phyloP scores from a whole-genome alignment of 2,329 filamentous ascomycete species.

The Xylaria sp. region DNA sequence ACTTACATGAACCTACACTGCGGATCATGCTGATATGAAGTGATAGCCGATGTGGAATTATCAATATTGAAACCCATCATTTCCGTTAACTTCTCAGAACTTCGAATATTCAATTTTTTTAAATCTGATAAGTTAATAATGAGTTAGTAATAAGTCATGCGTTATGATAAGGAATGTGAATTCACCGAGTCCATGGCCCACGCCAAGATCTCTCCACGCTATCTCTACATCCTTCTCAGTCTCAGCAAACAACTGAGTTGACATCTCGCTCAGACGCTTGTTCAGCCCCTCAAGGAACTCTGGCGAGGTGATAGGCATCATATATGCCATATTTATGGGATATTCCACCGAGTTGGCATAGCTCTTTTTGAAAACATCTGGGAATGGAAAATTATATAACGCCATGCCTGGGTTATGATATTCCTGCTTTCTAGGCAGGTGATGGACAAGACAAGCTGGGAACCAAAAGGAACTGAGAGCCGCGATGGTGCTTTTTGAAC shows the following conservation, averaged over 20 bases:
- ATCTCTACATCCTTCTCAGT: neutral
- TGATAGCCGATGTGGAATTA: neutral
- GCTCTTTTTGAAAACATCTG: neutral
- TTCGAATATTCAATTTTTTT: neutral
- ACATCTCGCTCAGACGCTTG: neutral
- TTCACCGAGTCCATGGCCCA: neutral
- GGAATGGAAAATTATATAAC: neutral
- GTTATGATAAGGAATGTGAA: neutral
- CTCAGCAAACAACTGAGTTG: neutral
- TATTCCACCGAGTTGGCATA: slow-evolving; percentile 4
- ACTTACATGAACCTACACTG: slow-evolving; percentile 40
- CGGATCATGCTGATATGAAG: slow-evolving; percentile 23
- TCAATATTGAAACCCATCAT: slow-evolving; percentile 6
- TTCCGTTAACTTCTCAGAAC: neutral
- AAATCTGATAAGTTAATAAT: neutral
- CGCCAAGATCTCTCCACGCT: slow-evolving; percentile 7
- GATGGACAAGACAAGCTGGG: no score
- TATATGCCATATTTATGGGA: slow-evolving; percentile 8
- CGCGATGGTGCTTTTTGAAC: no score
- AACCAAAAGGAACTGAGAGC: no score
- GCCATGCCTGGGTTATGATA: neutral
- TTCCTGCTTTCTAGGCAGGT: no score
- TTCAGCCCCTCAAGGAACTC: neutral
- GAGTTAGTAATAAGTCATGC: no score
- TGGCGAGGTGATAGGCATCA: slow-evolving; percentile 1